Evolutionary conservation across 2,329 filamentous ascomycete genomes (phyloP).

Genomic region (Penicillium expansum): DNA sequence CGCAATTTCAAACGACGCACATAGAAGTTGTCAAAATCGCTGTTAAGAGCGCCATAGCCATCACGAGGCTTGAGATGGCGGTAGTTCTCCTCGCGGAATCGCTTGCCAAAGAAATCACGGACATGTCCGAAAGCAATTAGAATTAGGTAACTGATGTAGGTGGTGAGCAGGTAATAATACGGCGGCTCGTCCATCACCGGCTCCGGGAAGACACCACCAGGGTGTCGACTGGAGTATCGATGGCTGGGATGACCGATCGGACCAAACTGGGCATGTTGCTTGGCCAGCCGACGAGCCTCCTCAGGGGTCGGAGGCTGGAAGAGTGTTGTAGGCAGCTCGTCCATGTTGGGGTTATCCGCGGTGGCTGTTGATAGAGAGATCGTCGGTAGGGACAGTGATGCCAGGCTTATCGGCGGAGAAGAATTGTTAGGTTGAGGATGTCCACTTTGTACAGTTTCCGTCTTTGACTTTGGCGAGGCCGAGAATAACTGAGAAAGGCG

Average conservation of each 20-base stretch:
- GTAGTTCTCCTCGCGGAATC: slow-evolving; percentile 85
- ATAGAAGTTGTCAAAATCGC: slow-evolving; percentile 99
- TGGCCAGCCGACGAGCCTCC: slow-evolving; percentile 72
- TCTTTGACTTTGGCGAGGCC: slow-evolving; percentile 71
- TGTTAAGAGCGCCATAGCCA: slow-evolving; percentile 92
- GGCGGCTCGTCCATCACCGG: slow-evolving; percentile 93
- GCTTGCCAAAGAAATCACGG: slow-evolving; percentile 96
- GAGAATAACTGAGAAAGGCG: slow-evolving; percentile 82
- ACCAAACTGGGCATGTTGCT: slow-evolving; percentile 85
- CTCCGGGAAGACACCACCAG: slow-evolving; percentile 73
- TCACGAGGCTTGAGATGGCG: slow-evolving; percentile 76
- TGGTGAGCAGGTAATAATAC: slow-evolving; percentile 95
- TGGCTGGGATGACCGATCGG: slow-evolving; percentile 77
- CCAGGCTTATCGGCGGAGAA: slow-evolving; percentile 63
- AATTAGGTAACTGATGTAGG: slow-evolving; percentile 96
- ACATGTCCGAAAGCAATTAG: slow-evolving; percentile 94
- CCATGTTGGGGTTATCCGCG: slow-evolving; percentile 69
- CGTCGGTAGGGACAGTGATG: slow-evolving; percentile 76
- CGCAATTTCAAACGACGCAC: slow-evolving; percentile 86
- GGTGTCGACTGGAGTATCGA: slow-evolving; percentile 83
- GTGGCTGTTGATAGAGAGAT: slow-evolving; percentile 89
- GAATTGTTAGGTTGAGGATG: slow-evolving; percentile 48
- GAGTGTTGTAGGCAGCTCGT: slow-evolving; percentile 72
- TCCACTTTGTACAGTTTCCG: slow-evolving; percentile 58
- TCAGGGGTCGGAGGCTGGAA: slow-evolving; percentile 86